Evolutionary conservation across 306 rosid species (phyloP).

Genomic region (Rosa persica): DNA sequence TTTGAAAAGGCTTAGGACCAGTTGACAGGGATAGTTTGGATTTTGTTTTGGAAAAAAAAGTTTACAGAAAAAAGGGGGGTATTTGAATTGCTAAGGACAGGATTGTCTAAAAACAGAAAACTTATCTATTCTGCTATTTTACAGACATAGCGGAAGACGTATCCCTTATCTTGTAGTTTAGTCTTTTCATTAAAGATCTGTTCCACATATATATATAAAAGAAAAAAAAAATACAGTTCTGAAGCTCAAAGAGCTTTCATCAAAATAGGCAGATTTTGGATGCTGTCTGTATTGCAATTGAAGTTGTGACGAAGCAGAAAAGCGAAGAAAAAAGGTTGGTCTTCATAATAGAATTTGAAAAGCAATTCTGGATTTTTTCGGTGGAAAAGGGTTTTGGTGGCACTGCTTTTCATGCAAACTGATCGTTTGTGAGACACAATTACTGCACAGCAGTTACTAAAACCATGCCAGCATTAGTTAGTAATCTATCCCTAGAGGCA

Average conservation of each 20-base stretch:
- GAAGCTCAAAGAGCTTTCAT: not conserved
- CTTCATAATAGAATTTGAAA: not conserved
- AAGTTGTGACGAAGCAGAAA: not conserved
- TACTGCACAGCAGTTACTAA: not conserved
- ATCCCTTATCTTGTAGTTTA: not conserved
- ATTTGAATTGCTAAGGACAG: too few species aligned
- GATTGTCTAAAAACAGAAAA: too few species aligned
- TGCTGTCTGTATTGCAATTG: not conserved
- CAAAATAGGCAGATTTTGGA: not conserved
- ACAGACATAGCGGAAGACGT: not conserved
- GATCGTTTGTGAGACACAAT: slow-evolving; percentile 5
- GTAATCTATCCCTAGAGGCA: not conserved
- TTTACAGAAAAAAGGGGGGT: too few species aligned
- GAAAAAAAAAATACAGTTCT: too few species aligned
- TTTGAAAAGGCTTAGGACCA: not conserved
- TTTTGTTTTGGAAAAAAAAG: too few species aligned
- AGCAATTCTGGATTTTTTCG: not conserved
- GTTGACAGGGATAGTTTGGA: too few species aligned
- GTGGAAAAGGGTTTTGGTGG: not conserved
- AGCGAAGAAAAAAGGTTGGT: not conserved
- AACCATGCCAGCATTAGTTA: not conserved
- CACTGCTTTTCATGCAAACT: slow-evolving; percentile 1
- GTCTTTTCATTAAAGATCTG: not conserved
- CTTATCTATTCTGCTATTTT: too few species aligned
- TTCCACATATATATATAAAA: not conserved